These are phyloP conservation scores for Chenopodium suecicum DNA, from an alignment of 148 eudicot species.

Conservation along the genomic window DNA sequence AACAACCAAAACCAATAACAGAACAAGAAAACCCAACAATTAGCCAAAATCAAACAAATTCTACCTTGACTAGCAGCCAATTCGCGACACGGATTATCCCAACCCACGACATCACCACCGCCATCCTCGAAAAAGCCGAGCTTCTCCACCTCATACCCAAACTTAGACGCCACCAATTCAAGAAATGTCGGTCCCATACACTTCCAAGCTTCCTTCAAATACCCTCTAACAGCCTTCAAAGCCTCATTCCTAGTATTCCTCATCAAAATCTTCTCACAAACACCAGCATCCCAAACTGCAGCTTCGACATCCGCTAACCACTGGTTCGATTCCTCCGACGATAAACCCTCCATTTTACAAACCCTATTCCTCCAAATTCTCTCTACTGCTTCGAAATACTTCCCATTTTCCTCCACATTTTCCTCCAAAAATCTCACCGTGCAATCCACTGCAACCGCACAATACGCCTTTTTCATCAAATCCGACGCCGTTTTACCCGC, in stretches of 20 bases:
- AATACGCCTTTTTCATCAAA: conserved; percentile 56
- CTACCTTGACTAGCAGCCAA: conserved; percentile 25
- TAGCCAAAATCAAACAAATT: not conserved
- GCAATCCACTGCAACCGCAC: conserved; percentile 59
- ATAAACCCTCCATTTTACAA: conserved; percentile 40
- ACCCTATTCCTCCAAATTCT: conserved; percentile 58
- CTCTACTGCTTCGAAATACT: conserved; percentile 49
- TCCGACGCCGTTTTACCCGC: conserved; percentile 29
- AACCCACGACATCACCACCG: conserved; percentile 14
- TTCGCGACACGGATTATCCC: conserved; percentile 3
- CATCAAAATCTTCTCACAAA: conserved; percentile 32
- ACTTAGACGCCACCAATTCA: conserved; percentile 37
- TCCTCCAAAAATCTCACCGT: conserved; percentile 44
- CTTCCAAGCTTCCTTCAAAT: conserved; percentile 51
- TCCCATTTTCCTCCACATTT: conserved; percentile 22
- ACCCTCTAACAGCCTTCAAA: conserved; percentile 40
- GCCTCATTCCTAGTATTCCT: conserved; percentile 46
- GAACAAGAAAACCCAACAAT: not conserved
- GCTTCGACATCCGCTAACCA: conserved; percentile 57
- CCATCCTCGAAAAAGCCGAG: conserved; percentile 5
- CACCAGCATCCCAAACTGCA: conserved; percentile 44
- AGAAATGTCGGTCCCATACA: conserved; percentile 63
- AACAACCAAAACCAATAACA: not conserved
- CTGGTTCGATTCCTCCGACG: conserved; percentile 39
- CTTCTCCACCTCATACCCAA: conserved; percentile 18